These are phyloP conservation scores for Penicillium nordicum DNA, from an alignment of 2,329 filamentous ascomycete genomes.

Conservation along the genomic window DNA sequence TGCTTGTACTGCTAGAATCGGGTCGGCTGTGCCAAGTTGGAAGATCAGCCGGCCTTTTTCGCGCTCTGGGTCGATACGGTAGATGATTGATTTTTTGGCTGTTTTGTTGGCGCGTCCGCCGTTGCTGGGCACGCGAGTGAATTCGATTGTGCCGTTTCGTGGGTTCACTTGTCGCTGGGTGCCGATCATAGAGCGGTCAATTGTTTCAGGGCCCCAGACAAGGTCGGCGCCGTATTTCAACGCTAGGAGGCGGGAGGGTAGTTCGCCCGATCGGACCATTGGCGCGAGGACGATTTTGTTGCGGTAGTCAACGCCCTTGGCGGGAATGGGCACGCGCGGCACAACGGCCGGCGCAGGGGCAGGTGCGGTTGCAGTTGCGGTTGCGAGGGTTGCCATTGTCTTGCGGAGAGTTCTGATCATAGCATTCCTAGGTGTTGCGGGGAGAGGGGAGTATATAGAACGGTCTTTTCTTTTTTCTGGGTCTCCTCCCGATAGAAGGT, in stretches of 20 bases:
- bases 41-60: constrained; percentile 79
- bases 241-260: constrained; percentile 82
- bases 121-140: constrained; percentile 71
- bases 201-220: constrained; percentile 95
- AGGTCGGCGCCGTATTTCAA: constrained; percentile 94
- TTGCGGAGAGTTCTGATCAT: constrained; percentile 46
- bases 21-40: constrained; percentile 85
- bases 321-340: constrained; percentile 77
- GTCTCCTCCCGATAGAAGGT: background rate
- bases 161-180: constrained; percentile 74
- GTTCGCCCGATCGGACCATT: constrained; percentile 96
- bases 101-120: constrained; percentile 45
- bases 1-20: constrained; percentile 76
- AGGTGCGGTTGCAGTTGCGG: constrained; percentile 27
- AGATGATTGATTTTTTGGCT: constrained; percentile 68
- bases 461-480: constrained; percentile 7
- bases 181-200: constrained; percentile 89
- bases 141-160: constrained; percentile 76
- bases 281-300: constrained; percentile 92
- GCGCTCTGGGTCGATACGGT: constrained; percentile 71
- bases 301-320: constrained; percentile 86
- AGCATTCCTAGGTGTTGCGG: constrained; percentile 25
- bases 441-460: background rate
- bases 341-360: constrained; percentile 30
- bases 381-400: constrained; percentile 51